Conservation (phyloP, 2,329 filamentous ascomycete species). For the Sporothrix protearum region DNA sequence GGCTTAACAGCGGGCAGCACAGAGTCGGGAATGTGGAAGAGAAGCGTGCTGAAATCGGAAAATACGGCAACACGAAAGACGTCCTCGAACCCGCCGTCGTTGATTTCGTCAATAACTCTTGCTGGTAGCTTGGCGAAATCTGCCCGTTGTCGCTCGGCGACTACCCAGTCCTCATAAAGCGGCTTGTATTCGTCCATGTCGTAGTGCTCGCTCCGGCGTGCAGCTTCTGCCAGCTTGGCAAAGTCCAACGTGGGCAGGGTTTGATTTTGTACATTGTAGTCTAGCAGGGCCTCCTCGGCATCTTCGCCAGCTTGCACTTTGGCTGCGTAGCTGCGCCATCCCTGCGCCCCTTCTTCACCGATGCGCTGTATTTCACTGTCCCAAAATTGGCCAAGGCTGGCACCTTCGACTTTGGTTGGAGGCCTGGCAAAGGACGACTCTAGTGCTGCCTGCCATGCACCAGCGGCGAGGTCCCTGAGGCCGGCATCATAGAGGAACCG, state of each 20-base stretch:
- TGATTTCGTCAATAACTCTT: conserved; percentile 68
- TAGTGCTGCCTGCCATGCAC: conserved; percentile 77
- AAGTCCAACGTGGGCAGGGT: conserved; percentile 22
- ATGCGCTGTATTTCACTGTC: conserved; percentile 76
- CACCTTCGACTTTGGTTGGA: conserved; percentile 12
- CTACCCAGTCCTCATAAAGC: conserved; percentile 50
- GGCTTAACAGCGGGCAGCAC: conserved; percentile 38
- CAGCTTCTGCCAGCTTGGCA: background rate
- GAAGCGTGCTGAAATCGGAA: conserved; percentile 50
- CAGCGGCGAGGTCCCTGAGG: conserved; percentile 71
- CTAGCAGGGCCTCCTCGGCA: conserved; percentile 12
- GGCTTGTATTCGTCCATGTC: conserved; percentile 24
- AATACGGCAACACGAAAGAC: conserved; percentile 79
- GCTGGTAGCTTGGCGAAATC: conserved; percentile 59
- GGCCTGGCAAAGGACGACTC: conserved; percentile 67
- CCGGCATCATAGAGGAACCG: conserved; percentile 72
- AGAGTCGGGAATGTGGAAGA: conserved; percentile 40
- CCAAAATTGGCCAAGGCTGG: conserved; percentile 62
- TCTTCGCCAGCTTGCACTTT: conserved; percentile 34
- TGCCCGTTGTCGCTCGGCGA: conserved; percentile 51
- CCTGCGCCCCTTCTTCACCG: conserved; percentile 67
- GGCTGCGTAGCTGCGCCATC: conserved; percentile 59
- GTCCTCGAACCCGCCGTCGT: conserved; percentile 73
- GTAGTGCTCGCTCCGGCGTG: conserved; percentile 28
- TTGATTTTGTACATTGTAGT: background rate